A percentile compares a stretch with the other conserved stretches of the same genome.
Conservation (phyloP, 2,329 filamentous ascomycete genomes). For the Lachnellula willkommii region DNA sequence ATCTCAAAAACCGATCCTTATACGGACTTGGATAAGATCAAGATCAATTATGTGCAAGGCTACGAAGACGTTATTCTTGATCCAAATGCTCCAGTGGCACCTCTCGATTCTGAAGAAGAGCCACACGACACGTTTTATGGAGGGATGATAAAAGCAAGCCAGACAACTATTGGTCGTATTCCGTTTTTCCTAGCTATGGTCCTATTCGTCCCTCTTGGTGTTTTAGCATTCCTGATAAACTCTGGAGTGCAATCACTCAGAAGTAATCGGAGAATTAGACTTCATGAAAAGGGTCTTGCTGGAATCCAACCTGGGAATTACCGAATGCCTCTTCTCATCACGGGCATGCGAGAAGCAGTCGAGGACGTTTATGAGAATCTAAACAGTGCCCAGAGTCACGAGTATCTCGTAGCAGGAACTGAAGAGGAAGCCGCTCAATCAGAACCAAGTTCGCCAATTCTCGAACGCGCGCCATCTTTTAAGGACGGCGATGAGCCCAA, state of each 20-base stretch:
- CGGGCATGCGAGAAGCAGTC: conserved; percentile 68
- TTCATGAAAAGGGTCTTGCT: conserved; percentile 67
- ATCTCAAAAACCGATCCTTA: conserved; percentile 77
- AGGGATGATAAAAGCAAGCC: conserved; percentile 27
- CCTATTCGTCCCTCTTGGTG: conserved; percentile 68
- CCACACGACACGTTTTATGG: conserved; percentile 21
- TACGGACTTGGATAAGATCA: conserved; percentile 58
- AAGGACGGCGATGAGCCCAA: neutral
- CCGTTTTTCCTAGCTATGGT: conserved; percentile 61
- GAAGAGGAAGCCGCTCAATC: conserved; percentile 41
- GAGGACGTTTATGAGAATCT: conserved; percentile 49
- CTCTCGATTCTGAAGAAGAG: conserved; percentile 33
- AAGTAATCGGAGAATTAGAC: conserved; percentile 66
- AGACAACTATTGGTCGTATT: conserved; percentile 38
- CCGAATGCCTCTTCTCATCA: conserved; percentile 68
- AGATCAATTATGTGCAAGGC: conserved; percentile 67
- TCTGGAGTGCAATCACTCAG: conserved; percentile 70
- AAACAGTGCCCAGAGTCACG: conserved; percentile 44
- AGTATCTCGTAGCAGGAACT: conserved; percentile 59
- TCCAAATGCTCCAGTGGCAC: conserved; percentile 52
- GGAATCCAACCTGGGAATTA: conserved; percentile 66
- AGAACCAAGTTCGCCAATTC: conserved; percentile 18
- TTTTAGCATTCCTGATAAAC: conserved; percentile 68
- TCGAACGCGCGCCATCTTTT: conserved; percentile 6
- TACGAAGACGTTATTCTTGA: conserved; percentile 75